Percentiles rank a stretch among this genome's conserved stretches.
phyloP scores from a whole-genome alignment of 2,329 filamentous ascomycete species.

The Beauveria scarabaeidicola region DNA sequence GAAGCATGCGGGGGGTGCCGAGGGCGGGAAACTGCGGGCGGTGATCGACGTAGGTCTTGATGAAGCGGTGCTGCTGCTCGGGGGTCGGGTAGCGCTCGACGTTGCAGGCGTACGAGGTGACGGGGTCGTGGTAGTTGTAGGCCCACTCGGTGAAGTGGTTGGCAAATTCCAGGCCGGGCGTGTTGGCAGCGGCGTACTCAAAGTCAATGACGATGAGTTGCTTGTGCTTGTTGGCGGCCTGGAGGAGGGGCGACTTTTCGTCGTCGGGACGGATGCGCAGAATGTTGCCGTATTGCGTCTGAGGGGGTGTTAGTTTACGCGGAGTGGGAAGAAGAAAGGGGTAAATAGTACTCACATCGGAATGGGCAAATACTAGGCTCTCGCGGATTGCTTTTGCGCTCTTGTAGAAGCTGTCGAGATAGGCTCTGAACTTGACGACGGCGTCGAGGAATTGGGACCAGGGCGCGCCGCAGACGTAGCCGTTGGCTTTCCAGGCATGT shows the following conservation, averaged over 20 bases:
- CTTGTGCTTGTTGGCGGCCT: conserved; percentile 89
- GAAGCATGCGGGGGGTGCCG: conserved; percentile 41
- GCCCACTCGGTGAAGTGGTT: conserved; percentile 99
- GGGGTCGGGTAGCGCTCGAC: conserved; percentile 62
- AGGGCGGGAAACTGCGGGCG: conserved; percentile 55
- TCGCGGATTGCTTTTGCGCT: conserved; percentile 58
- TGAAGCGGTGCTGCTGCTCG: conserved; percentile 76
- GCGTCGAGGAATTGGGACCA: conserved; percentile 71
- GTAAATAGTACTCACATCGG: conserved; percentile 59
- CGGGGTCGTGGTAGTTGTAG: conserved; percentile 86
- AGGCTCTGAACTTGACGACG: conserved; percentile 68
- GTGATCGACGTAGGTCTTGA: conserved; percentile 81
- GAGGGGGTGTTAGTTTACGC: neutral
- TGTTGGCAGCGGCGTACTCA: conserved; percentile 89
- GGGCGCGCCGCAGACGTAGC: conserved; percentile 73
- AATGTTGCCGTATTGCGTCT: conserved; percentile 99
- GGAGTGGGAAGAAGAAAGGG: neutral
- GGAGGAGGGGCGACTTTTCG: conserved; percentile 75
- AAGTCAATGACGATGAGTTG: conserved; percentile 97
- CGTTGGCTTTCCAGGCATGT: conserved; percentile 56
- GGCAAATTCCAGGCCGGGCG: conserved; percentile 80
- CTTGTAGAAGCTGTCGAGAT: conserved; percentile 66
- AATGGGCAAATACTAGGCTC: conserved; percentile 88
- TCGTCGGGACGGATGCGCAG: conserved; percentile 60
- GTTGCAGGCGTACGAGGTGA: conserved; percentile 58